Evolutionary conservation across 2,329 filamentous ascomycete genomes (phyloP).

Genomic region (Thelonectria discophora): DNA sequence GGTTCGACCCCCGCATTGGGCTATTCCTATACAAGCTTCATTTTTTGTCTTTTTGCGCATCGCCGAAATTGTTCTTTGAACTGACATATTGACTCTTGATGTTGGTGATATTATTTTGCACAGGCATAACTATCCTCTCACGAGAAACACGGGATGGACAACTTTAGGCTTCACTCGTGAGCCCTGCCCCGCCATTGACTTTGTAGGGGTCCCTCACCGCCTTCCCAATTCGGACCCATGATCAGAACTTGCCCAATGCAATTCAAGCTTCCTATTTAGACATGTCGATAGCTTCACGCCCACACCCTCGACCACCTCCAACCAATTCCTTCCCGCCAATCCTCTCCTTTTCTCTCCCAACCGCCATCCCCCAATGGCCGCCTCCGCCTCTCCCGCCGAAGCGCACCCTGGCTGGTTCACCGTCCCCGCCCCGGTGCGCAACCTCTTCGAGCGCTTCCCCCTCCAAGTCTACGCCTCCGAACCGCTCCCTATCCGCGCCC

Average conservation of each 20-base stretch:
- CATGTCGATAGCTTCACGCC: background rate
- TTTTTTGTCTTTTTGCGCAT: background rate
- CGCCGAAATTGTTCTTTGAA: background rate
- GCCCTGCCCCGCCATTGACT: background rate
- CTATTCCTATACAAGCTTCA: conserved; percentile 2
- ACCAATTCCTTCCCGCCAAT: background rate
- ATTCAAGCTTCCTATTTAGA: background rate
- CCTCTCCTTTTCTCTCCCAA: too few relatives aligned
- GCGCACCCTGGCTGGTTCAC: conserved; percentile 55
- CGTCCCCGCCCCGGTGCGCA: conserved; percentile 79
- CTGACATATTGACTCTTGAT: too few relatives aligned
- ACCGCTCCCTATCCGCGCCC: conserved; percentile 71
- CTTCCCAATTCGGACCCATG: background rate
- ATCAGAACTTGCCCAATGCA: background rate
- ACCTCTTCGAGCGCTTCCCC: conserved; percentile 86
- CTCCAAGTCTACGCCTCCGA: conserved; percentile 79
- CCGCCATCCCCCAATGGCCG: conserved; percentile 29
- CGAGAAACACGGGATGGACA: too few relatives aligned
- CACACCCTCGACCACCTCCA: background rate
- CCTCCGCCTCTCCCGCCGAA: conserved; percentile 14
- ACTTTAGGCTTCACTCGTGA: too few relatives aligned
- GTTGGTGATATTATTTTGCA: too few relatives aligned
- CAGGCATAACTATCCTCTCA: too few relatives aligned
- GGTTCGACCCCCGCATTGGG: conserved; percentile 6
- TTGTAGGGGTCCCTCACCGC: background rate